Conservation (phyloP, 306 rosid species). For the Begonia fuchsioides region DNA sequence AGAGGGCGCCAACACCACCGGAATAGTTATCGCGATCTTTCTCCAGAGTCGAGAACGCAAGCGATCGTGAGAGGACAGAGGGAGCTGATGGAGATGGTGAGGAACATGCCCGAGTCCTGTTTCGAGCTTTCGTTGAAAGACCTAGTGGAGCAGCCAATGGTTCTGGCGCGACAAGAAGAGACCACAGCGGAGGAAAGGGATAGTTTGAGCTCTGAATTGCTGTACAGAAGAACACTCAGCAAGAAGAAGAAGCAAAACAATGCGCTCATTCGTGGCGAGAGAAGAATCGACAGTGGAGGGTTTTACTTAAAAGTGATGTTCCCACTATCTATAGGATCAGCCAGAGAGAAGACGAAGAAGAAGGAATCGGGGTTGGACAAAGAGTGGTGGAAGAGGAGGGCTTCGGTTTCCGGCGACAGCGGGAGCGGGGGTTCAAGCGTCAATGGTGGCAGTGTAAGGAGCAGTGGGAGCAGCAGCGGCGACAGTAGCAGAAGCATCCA, state of each 20-base stretch:
- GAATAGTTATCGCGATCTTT: constrained; percentile 28
- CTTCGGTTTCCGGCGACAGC: constrained; percentile 19
- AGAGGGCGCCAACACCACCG: constrained; percentile 19
- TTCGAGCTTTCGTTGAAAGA: constrained; percentile 83
- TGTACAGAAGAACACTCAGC: constrained; percentile 7
- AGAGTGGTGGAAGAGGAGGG: constrained; percentile 76
- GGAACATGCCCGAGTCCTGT: constrained; percentile 66
- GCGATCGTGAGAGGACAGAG: constrained; percentile 65
- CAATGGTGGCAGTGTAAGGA: constrained; percentile 41
- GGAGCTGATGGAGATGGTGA: constrained; percentile 91
- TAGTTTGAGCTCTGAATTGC: constrained; percentile 6
- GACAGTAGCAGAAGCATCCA: constrained; percentile 14
- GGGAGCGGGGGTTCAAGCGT: constrained; percentile 42
- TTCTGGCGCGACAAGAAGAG: constrained; percentile 1
- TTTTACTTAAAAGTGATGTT: constrained; percentile 59
- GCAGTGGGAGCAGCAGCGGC: constrained; percentile 46
- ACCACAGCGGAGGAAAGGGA: constrained; percentile 7
- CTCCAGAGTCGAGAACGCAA: constrained; percentile 53
- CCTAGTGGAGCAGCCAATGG: constrained; percentile 49
- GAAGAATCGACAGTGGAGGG: constrained; percentile 38
- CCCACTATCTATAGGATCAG: constrained; percentile 38
- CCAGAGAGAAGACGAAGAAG: constrained; percentile 8
- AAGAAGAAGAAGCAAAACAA: constrained; percentile 15
- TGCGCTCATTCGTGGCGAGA: constrained; percentile 12
- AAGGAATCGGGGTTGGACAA: constrained; percentile 27